Conservation (phyloP, 179 eudicot genomes). For the Silene noctiflora region DNA sequence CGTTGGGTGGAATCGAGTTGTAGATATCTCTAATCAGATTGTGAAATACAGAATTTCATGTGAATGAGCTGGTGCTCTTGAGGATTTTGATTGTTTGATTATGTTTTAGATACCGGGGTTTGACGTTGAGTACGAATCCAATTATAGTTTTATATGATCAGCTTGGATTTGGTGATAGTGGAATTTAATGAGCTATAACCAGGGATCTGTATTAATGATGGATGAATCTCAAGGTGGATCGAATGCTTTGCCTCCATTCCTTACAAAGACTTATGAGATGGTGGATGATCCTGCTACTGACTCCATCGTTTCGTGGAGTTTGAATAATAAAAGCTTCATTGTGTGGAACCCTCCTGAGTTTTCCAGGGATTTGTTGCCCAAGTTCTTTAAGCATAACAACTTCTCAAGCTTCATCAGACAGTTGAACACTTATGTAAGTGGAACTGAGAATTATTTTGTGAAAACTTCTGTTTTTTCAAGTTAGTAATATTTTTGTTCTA, state of each 20-base stretch:
- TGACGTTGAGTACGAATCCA: constrained; percentile 1
- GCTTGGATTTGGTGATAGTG: constrained; percentile 21
- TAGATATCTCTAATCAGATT: constrained; percentile 1
- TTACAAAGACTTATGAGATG: constrained; percentile 81
- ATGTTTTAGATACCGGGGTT: constrained; percentile 14
- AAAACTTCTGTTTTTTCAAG: not conserved
- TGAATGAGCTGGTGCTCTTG: not conserved
- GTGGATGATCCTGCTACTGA: constrained; percentile 70
- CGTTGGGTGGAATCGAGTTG: not conserved
- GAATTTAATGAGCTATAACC: constrained; percentile 20
- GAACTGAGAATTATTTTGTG: not conserved
- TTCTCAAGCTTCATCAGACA: constrained; percentile 89
- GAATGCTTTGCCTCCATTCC: constrained; percentile 70
- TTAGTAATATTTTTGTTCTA: not conserved
- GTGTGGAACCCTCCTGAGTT: constrained; percentile 73
- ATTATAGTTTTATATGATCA: constrained; percentile 13
- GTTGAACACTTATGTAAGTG: constrained; percentile 71
- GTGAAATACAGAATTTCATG: not conserved
- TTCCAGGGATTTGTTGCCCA: constrained; percentile 61
- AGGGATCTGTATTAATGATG: constrained; percentile 37
- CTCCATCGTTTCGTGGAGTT: constrained; percentile 72
- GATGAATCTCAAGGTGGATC: constrained; percentile 60
- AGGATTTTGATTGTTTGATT: not conserved
- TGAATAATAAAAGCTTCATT: constrained; percentile 55
- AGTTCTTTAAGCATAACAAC: constrained; percentile 79